phyloP scores from a whole-genome alignment of 352 stramenopile species.

The Phytophthora tentaculata region DNA sequence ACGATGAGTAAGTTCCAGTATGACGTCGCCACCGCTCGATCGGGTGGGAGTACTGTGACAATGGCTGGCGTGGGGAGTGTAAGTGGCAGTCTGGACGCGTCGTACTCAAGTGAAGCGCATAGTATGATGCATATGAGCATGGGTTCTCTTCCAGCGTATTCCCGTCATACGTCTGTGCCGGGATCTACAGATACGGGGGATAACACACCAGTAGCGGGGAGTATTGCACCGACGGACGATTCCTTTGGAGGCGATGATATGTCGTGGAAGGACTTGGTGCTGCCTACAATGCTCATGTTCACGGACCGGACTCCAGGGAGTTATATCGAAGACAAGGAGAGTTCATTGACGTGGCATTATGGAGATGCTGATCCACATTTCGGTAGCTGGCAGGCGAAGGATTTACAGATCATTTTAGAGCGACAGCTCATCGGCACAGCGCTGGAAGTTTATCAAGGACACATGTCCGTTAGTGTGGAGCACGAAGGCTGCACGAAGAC shows the following conservation, averaged over 20 bases:
- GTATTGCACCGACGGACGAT: slow-evolving; percentile 44
- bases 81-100: slow-evolving; percentile 38
- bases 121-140: slow-evolving; percentile 59
- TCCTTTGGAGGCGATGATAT: slow-evolving; percentile 65
- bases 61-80: slow-evolving; percentile 34
- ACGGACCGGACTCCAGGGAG: slow-evolving; percentile 78
- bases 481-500: slow-evolving; percentile 84
- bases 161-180: slow-evolving; percentile 31
- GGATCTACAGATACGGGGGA: slow-evolving; percentile 28
- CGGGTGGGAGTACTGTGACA: slow-evolving; percentile 32
- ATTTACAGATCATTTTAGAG: slow-evolving; percentile 91
- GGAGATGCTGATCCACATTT: slow-evolving; percentile 86
- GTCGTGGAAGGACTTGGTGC: slow-evolving; percentile 84
- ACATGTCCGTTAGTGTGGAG: slow-evolving; percentile 83
- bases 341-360: slow-evolving; percentile 90
- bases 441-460: slow-evolving; percentile 88
- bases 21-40: slow-evolving; percentile 49
- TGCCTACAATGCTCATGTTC: slow-evolving; percentile 81
- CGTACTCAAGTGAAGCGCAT: slow-evolving; percentile 40
- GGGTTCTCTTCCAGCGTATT: slow-evolving; percentile 50
- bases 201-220: slow-evolving; percentile 27
- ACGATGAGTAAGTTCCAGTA: slow-evolving; percentile 90
- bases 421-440: slow-evolving; percentile 84
- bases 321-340: slow-evolving; percentile 89
- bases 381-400: slow-evolving; percentile 88